Evolutionary conservation across 805 yeast genomes (phyloP).

Genomic region (Sungouiozyma intestinalis): DNA sequence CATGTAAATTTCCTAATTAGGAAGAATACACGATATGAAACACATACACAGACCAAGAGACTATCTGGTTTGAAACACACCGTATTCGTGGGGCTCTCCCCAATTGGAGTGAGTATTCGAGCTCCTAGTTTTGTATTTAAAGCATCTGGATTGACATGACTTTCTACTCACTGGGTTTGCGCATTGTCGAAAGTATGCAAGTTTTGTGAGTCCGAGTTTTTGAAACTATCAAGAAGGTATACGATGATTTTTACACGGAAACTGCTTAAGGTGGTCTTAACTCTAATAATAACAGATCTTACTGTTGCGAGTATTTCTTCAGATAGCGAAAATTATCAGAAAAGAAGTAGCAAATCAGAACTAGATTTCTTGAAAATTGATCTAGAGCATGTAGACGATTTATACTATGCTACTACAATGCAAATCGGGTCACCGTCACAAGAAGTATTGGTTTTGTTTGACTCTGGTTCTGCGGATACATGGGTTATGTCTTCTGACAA

Average conservation of each 20-base stretch:
- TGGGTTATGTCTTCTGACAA: constrained; percentile 35
- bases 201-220: too few relatives aligned
- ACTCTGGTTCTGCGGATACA: constrained; percentile 41
- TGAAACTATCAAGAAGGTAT: too few relatives aligned
- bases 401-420: constrained; percentile 23
- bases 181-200: too few relatives aligned
- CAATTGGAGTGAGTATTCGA: too few relatives aligned
- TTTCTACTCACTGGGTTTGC: too few relatives aligned
- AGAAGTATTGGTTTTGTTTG: constrained; percentile 33
- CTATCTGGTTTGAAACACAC: not conserved
- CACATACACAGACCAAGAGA: not conserved
- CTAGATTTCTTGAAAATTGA: constrained; percentile 4
- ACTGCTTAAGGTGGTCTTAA: not conserved
- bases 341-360: not conserved
- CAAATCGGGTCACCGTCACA: constrained; percentile 36
- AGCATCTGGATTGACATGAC: too few relatives aligned
- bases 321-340: too few relatives aligned
- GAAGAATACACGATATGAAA: constrained; percentile 4
- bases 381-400: constrained; percentile 10
- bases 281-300: not conserved
- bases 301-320: not conserved
- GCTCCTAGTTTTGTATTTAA: too few relatives aligned
- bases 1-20: constrained; percentile 4
- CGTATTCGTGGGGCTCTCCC: too few relatives aligned
- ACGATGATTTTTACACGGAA: too few relatives aligned